phyloP scores from a whole-genome alignment of 2,329 filamentous ascomycete species.

The Fusarium sp. region DNA sequence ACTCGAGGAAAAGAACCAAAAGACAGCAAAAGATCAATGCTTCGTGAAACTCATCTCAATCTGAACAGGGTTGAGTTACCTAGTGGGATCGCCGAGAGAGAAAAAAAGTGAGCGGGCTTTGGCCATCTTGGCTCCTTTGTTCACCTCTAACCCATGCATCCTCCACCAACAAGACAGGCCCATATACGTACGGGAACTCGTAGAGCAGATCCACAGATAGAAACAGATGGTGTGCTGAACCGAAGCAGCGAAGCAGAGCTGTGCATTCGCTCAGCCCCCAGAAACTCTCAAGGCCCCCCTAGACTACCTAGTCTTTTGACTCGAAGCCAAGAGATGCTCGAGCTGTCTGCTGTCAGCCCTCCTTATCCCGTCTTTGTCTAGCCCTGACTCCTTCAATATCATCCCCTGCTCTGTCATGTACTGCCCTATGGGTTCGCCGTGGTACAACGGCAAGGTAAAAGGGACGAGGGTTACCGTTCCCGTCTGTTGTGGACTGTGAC shows the following conservation, averaged over 20 bases:
- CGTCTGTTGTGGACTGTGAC: not conserved
- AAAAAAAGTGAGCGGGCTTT: not conserved
- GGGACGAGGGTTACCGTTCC: constrained; percentile 12
- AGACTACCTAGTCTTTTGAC: not conserved
- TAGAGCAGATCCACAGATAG: not conserved
- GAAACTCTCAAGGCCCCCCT: not conserved
- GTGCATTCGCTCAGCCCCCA: constrained; percentile 31
- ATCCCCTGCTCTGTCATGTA: not conserved
- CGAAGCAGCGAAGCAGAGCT: not conserved
- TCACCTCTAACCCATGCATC: constrained; percentile 19
- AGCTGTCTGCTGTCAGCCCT: constrained; percentile 16
- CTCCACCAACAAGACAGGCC: constrained; percentile 12
- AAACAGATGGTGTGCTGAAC: constrained; percentile 14
- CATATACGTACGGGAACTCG: constrained; percentile 13
- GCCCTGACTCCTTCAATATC: not conserved
- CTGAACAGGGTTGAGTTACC: not conserved
- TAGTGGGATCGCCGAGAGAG: constrained; percentile 7
- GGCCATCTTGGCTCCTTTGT: constrained; percentile 27
- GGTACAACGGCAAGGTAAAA: constrained; percentile 12
- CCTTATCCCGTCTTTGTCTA: constrained; percentile 32
- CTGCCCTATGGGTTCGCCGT: constrained; percentile 5
- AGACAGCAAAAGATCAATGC: not conserved
- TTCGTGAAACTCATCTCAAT: not conserved
- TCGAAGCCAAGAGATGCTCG: not conserved
- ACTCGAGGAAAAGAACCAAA: not conserved